Base-by-base conservation (phyloP, 2,329 filamentous ascomycete species). In the Phyllosticta ampelicida region DNA sequence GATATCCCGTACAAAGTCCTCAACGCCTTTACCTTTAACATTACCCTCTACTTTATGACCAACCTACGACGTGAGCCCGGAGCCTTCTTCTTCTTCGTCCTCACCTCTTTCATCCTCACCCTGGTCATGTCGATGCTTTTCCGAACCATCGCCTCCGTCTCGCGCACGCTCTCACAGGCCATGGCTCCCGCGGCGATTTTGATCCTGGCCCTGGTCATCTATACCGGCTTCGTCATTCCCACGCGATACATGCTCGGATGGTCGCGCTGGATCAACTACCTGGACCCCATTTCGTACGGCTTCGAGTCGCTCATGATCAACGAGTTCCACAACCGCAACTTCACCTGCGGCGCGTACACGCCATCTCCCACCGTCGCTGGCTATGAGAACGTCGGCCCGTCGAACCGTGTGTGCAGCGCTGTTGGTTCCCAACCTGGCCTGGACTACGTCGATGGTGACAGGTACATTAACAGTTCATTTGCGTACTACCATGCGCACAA, bases 271-370 rank as follows among this genome's bases (percentile, higher is more conserved):
- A 80, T 94, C 61, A 87, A 86, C 70, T 91, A 87, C 67, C 74
- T 91, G 26, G 84, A 92, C 61, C 87, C 88, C 0, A 77, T 94
- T 6, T 82, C 81, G 0, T 94, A 92, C 63, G 81, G 82, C 0
- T 94, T 92, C 66, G 89, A 94, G 70, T 76, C 81, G 0, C 75
- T 92, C 26, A 84, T 90, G 77, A 80, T 87, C 60, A 92, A 91
- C 70, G 89, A 95, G 69, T 94, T 94, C 65, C 69, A 82, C 62
- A 72, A 75, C 58, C 81, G 84, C 13, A 62, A 80, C 0, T 90
- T 85, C 67, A 54, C 54, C 1, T 80, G 77, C 59, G 64, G 61
- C 0, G 57, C 55, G 0, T 70, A 72, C n/a, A 67, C 80, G 9
- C 75, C 77, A 1, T 48, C 57, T 9, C 67, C 67, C 0, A 61